phyloP scores from a whole-genome alignment of 192 early-diverging fungal species.

The Coemansia sp. region DNA sequence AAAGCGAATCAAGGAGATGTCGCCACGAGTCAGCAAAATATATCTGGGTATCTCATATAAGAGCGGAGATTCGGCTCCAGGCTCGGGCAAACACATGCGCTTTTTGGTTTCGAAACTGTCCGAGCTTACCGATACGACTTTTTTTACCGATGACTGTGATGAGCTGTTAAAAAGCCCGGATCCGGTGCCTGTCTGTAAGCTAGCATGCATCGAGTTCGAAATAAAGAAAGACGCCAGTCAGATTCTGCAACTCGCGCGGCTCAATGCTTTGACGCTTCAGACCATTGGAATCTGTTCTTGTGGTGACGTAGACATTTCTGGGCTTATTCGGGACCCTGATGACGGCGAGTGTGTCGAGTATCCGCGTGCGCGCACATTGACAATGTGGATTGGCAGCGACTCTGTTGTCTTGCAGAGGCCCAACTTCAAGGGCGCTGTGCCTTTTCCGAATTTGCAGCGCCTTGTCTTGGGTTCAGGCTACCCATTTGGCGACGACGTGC shows the following conservation, averaged over 20 bases:
- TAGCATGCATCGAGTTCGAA: background rate
- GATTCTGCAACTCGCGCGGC: background rate
- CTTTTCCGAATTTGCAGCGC: background rate
- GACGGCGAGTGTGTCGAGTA: background rate
- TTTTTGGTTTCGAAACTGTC: background rate
- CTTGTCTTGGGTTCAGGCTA: background rate
- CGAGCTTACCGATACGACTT: background rate
- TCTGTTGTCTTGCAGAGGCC: background rate
- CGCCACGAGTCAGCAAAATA: background rate
- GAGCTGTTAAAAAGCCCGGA: too few species aligned
- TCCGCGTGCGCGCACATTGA: background rate
- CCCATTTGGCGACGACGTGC: background rate
- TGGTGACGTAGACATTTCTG: background rate
- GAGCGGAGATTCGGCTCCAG: too few species aligned
- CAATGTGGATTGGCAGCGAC: accelerated
- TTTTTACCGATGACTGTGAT: background rate
- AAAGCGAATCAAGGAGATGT: background rate
- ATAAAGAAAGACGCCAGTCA: background rate
- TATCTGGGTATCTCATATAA: too few species aligned
- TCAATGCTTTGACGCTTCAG: background rate
- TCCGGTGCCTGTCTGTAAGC: background rate
- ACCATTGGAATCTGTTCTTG: background rate
- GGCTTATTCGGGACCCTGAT: background rate
- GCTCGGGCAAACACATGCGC: background rate
- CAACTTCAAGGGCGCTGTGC: background rate